These are phyloP conservation scores for Chenopodium berlandieri DNA, from an alignment of 148 eudicot species.

Conservation along the genomic window DNA sequence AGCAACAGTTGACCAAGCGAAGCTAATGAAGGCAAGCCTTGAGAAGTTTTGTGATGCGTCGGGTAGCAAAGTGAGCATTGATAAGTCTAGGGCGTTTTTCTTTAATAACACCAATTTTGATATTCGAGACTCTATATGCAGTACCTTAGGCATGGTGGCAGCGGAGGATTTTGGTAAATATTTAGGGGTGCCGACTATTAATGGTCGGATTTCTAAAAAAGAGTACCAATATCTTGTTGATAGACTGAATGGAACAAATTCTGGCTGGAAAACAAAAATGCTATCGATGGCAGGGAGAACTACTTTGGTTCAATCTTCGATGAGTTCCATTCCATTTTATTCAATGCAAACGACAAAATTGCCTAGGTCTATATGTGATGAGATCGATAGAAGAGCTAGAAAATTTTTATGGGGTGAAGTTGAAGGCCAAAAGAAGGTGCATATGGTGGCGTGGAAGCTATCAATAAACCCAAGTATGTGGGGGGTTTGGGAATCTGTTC, in stretches of 20 bases:
- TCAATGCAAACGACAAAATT: background rate
- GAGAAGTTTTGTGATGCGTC: background rate
- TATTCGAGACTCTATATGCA: background rate
- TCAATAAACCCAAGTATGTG: background rate
- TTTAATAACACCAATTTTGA: background rate
- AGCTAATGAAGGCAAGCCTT: background rate
- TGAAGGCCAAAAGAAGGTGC: background rate
- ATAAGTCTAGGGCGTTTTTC: background rate
- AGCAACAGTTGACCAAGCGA: background rate
- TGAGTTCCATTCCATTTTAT: background rate
- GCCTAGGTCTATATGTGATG: background rate
- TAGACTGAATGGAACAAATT: background rate
- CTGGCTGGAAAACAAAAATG: background rate
- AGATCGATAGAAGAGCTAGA: background rate
- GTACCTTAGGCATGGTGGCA: background rate
- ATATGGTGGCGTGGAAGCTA: background rate
- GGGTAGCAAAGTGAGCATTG: background rate
- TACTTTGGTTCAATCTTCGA: background rate
- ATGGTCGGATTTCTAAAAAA: background rate
- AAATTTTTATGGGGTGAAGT: background rate
- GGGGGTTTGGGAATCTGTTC: background rate
- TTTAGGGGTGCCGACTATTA: background rate
- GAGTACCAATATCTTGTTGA: background rate
- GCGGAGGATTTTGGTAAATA: background rate
- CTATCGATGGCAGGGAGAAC: background rate